Base-by-base conservation (phyloP, 257 asterid species). In the Catharanthus roseus region DNA sequence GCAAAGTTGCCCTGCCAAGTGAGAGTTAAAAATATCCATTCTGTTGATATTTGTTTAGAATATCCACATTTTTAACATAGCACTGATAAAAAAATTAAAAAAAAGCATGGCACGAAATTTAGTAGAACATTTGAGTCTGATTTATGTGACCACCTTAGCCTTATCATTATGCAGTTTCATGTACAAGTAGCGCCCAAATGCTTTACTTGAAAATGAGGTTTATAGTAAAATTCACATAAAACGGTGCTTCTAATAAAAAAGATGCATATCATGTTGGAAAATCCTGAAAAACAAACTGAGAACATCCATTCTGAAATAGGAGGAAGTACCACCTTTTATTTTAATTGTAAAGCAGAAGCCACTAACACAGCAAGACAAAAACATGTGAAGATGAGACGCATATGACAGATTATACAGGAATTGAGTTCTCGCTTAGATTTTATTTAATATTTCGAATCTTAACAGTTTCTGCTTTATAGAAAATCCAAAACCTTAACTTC, bases 1-100 rank as follows among this genome's bases (percentile, higher is more conserved):
- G 84, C 84, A 77, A 87, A 79, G 82, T 82, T 86, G 16, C 80
- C 88, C 97, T 93, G 93, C 71, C n/a, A 80, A 81, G 29, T 33
- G 58, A 60, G 47, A 65, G 50, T 26, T 19, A 42, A 11, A 72
- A 60, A n/a, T 18, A 16, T 16, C 33, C 44, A 62, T 62, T 34
- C 67, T 36, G 34, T 34, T 34, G 29, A 62, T 6, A 31, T 12
- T 4, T 60, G 11, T 16, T 28, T 33, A 4, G 18, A 60, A 13
- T 12, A 42, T n/a, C n/a, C n/a, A n/a, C n/a, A n/a, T n/a, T 38
- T 38, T 38, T 38, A 62, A 19, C 47, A 19, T 60, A 19, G 13
- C 42, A 38, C 42, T 38, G 42, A 15, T 6, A 31, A 3, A 61
- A 38, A 2, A 11, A 7, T 61, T 61, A 31, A 5, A 18, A n/a